phyloP scores from a whole-genome alignment of 1,284 basidiomycete genomes.

The Cryptococcus neoformans region DNA sequence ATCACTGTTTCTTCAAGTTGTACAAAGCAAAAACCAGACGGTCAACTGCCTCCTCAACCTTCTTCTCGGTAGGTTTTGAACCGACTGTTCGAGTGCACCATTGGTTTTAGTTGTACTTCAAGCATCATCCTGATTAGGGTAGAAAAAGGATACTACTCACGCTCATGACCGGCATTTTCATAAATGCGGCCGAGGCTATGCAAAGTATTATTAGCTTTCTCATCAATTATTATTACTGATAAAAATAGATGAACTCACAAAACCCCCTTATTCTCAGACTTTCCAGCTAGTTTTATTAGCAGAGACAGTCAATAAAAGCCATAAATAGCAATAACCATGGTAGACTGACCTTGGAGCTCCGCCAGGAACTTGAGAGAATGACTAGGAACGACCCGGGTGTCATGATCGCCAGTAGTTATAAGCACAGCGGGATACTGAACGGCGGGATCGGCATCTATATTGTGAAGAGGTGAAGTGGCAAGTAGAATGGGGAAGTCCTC shows the following conservation, averaged over 20 bases:
- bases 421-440: constrained; percentile 13
- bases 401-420: constrained; percentile 16
- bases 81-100: not conserved
- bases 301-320: not conserved
- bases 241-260: not conserved
- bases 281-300: not conserved
- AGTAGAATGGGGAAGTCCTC: constrained; percentile 5
- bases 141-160: not conserved
- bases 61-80: constrained; percentile 11
- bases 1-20: not conserved
- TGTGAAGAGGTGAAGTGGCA: constrained; percentile 13
- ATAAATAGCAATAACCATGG: not conserved
- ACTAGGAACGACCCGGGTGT: constrained; percentile 16
- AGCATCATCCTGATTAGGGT: too few species aligned
- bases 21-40: constrained; percentile 13
- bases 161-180: constrained; percentile 16
- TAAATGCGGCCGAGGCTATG: constrained; percentile 14
- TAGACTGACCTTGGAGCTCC: constrained; percentile 12
- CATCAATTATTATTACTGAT: not conserved
- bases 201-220: too few species aligned
- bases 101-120: too few species aligned
- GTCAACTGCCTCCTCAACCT: constrained; percentile 18
- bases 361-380: constrained; percentile 19
- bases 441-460: constrained; percentile 2
- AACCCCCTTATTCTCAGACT: not conserved